Base-by-base conservation (phyloP, 2,329 filamentous ascomycete genomes). In the Apiospora phragmitis region DNA sequence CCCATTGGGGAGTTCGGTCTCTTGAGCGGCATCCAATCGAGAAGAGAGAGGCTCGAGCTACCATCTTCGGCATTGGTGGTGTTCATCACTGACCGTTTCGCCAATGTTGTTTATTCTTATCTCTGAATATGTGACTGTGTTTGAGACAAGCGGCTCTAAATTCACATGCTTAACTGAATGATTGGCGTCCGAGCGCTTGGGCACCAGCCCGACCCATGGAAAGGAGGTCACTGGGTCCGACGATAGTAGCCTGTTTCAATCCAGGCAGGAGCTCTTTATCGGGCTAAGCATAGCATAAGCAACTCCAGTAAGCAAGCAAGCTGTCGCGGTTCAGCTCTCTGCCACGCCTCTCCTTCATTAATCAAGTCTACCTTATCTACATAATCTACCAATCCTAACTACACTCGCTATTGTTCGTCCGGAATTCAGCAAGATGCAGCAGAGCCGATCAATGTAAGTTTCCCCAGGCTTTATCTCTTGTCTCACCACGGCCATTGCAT, bases 401-500 rank as follows among this genome's bases (percentile, higher is more conserved):
- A 29, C 51, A 11, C 3, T 32, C 7, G n/a, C 24, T 32, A 55
- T 55, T 21, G 51, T 59, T 51, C 51, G 51, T 38, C 55, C 29
- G 55, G 38, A 21, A n/a, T 62, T 21, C 9, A 38, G 32, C 55
- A 62, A 35, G 9, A 62, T 62, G 55, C 32, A 62, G 12, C 29
- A 38, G 32, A 62, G 29, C 29, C 55, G 12, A 38, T 62, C 55
- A 18, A 62, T 62, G 55, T 62, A 62, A 62, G 55, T 62, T 62
- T 24, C 14, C 16, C 21, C 32, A 62, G 18, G 55, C 55, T 62
- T 35, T 62, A 38, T 62, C 55, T 38, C 32, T 8, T 62, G 55
- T 62, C 55, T 62, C 55, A 38, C 55, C n/a, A n/a, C 55, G 12
- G 18, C 55, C 55, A 62, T 62, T 62, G 55, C 55, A 62, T 62